phyloP scores from a whole-genome alignment of 768 basidiomycete species.

The Serendipita sp. region DNA sequence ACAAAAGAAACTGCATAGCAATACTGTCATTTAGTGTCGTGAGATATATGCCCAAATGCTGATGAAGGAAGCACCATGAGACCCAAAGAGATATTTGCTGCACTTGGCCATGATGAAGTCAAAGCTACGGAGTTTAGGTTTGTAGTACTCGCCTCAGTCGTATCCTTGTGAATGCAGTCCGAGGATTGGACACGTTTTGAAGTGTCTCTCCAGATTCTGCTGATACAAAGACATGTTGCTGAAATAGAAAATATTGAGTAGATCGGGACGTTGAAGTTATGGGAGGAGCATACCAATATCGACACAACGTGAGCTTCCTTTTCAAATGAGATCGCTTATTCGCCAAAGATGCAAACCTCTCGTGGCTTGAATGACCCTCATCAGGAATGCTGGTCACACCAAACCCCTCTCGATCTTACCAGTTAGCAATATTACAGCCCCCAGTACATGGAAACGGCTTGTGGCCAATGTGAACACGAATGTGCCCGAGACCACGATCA shows the following conservation, averaged over 20 bases:
- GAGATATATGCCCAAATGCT: no score
- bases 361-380: background rate
- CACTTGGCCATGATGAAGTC: no score
- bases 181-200: background rate
- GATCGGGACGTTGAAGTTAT: background rate
- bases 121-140: no score
- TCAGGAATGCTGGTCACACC: background rate
- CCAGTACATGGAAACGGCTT: background rate
- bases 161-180: background rate
- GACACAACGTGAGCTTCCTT: background rate
- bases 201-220: background rate
- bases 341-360: background rate
- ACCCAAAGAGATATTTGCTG: no score
- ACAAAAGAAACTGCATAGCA: no score
- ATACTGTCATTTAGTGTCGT: no score
- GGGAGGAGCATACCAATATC: background rate
- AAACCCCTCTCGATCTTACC: background rate
- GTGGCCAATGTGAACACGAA: conserved; percentile 1
- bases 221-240: background rate
- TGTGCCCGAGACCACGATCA: background rate
- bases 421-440: background rate
- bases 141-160: no score
- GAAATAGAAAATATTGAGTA: background rate
- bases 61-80: no score
- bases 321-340: background rate